Percentiles rank a stretch among this genome's conserved stretches.
Conservation (phyloP, 495 filamentous ascomycete genomes). For the Xylaria cubensis region DNA sequence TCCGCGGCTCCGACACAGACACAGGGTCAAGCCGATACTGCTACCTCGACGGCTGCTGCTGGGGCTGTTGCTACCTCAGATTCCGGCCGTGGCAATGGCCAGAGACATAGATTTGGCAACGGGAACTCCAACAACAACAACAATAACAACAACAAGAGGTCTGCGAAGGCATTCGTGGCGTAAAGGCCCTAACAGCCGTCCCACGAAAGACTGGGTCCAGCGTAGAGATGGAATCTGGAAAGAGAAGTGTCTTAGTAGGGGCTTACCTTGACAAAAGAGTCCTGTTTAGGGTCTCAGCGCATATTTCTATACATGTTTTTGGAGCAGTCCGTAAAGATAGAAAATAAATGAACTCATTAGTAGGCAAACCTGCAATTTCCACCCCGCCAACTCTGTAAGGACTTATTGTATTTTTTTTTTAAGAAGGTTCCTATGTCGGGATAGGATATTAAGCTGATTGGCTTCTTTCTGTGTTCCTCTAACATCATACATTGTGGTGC, state of each 20-base stretch:
- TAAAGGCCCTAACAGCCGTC: slow-evolving; percentile 14
- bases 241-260: neutral
- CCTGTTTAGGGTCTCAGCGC: neutral
- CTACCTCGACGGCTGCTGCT: slow-evolving; percentile 25
- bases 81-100: slow-evolving; percentile 11
- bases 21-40: neutral
- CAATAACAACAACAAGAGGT: slow-evolving; percentile 30
- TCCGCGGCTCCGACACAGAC: slow-evolving; percentile 10
- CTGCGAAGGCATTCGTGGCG: slow-evolving; percentile 28
- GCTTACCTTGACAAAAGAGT: neutral
- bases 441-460: neutral
- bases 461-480: neutral
- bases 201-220: neutral
- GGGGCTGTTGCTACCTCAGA: slow-evolving; percentile 17
- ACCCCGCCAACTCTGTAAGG: neutral
- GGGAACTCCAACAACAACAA: slow-evolving; percentile 15
- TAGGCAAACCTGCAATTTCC: neutral
- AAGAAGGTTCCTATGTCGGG: too few relatives aligned
- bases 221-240: neutral
- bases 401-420: neutral
- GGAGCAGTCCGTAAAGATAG: slow-evolving; percentile 10
- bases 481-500: neutral
- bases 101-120: slow-evolving; percentile 24
- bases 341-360: neutral
- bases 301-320: slow-evolving; percentile 17